Conservation (phyloP, 1,284 basidiomycete genomes). For the Blastosporella zonata region DNA sequence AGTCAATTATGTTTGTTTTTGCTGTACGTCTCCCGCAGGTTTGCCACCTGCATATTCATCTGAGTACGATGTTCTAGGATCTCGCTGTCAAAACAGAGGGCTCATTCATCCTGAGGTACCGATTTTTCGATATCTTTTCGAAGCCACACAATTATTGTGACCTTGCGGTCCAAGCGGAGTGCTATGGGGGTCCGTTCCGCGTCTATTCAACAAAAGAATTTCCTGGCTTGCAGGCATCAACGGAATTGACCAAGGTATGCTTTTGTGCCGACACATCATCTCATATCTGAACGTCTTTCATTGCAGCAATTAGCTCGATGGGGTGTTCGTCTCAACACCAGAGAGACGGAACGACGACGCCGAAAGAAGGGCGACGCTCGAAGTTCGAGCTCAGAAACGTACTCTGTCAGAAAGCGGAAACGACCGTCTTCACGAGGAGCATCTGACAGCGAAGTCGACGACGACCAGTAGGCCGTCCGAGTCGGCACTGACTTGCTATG, state of each 20-base stretch:
- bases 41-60: not conserved
- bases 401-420: conserved; percentile 14
- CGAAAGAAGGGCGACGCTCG: conserved; percentile 40
- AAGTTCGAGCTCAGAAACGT: conserved; percentile 23
- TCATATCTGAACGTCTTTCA: not conserved
- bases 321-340: conserved; percentile 68
- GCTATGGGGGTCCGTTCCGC: conserved; percentile 63
- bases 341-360: conserved; percentile 64
- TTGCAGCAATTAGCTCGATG: conserved; percentile 60
- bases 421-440: conserved; percentile 1
- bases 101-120: conserved; percentile 62
- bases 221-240: conserved; percentile 69
- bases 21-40: conserved; percentile 42
- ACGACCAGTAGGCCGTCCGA: too few species aligned
- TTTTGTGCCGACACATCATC: not conserved
- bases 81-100: conserved; percentile 68
- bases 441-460: conserved; percentile 10
- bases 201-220: conserved; percentile 81
- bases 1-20: conserved; percentile 69
- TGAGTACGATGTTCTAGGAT: conserved; percentile 41
- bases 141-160: conserved; percentile 31
- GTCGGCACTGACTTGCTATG: too few species aligned
- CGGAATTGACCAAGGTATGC: conserved; percentile 69
- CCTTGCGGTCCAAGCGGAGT: conserved; percentile 64
- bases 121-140: conserved; percentile 66